Percentiles rank a stretch among this genome's conserved stretches.
These are phyloP conservation scores for Meira nashicola DNA, from an alignment of 1,284 basidiomycete genomes.

Conservation along the genomic window DNA sequence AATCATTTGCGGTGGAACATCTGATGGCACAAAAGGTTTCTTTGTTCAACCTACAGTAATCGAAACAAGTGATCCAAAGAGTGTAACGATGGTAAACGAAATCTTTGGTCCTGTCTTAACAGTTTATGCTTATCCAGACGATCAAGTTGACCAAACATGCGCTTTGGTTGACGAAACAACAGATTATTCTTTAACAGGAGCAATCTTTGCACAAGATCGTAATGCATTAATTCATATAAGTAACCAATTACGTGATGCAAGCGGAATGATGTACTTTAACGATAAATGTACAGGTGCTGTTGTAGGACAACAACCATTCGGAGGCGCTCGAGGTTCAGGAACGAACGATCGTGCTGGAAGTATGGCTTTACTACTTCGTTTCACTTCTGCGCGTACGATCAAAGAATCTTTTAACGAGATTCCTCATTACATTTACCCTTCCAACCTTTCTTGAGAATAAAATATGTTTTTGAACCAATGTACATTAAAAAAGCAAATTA, in stretches of 20 bases:
- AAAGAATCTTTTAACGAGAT: slow-evolving; percentile 69
- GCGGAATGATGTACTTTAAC: slow-evolving; percentile 54
- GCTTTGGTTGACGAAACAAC: slow-evolving; percentile 82
- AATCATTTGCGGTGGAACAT: slow-evolving; percentile 76
- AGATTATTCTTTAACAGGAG: slow-evolving; percentile 67
- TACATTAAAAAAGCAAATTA: no score
- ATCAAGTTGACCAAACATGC: slow-evolving; percentile 75
- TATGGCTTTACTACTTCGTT: slow-evolving; percentile 66
- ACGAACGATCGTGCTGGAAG: slow-evolving; percentile 98
- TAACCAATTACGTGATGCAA: slow-evolving; percentile 49
- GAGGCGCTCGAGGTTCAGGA: slow-evolving; percentile 83
- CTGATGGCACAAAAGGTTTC: slow-evolving; percentile 84
- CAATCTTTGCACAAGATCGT: slow-evolving; percentile 50
- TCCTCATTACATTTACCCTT: slow-evolving; percentile 42
- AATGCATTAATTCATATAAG: slow-evolving; percentile 43
- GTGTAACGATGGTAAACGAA: slow-evolving; percentile 87
- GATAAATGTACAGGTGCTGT: slow-evolving; percentile 75
- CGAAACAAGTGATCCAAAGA: slow-evolving; percentile 82
- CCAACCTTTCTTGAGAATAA: slow-evolving; percentile 27
- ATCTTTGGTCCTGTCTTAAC: slow-evolving; percentile 96
- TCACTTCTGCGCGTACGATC: slow-evolving; percentile 74
- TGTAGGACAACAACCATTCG: slow-evolving; percentile 81
- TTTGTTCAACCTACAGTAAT: slow-evolving; percentile 94
- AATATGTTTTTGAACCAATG: slow-evolving; percentile 15
- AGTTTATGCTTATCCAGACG: slow-evolving; percentile 57